These are phyloP conservation scores for Xylariaceae sp. DNA, from an alignment of 2,329 filamentous ascomycete genomes.

Conservation along the genomic window DNA sequence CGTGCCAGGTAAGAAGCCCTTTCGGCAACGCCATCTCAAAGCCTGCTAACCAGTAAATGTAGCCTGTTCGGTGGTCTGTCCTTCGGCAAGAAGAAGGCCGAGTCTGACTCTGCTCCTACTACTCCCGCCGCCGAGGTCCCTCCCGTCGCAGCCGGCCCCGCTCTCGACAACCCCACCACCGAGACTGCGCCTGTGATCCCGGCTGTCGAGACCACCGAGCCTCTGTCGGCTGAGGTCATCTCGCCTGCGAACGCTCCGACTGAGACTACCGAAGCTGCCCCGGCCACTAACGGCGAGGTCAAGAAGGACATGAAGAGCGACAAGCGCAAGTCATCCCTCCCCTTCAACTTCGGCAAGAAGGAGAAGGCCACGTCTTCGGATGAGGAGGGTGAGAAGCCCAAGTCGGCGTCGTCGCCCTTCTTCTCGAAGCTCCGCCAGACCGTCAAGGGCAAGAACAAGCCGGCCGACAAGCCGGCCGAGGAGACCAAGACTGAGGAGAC, in stretches of 20 bases:
- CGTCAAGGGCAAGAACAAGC: conserved; percentile 24
- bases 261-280: conserved; percentile 39
- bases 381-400: conserved; percentile 53
- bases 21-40: too few relatives aligned
- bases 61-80: conserved; percentile 49
- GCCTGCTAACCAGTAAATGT: too few relatives aligned
- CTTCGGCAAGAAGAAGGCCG: conserved; percentile 52
- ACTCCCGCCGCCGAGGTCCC: conserved; percentile 35
- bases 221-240: conserved; percentile 47
- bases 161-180: conserved; percentile 31
- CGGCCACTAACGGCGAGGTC: conserved; percentile 43
- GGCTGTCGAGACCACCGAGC: conserved; percentile 49
- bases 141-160: conserved; percentile 23
- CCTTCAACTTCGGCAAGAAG: conserved; percentile 75
- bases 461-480: conserved; percentile 19
- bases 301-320: conserved; percentile 59
- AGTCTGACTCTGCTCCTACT: conserved; percentile 36
- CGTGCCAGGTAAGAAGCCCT: conserved; percentile 36
- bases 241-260: conserved; percentile 38
- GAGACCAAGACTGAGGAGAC: conserved; percentile 20
- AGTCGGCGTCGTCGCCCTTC: conserved; percentile 44
- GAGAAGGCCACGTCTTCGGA: conserved; percentile 51
- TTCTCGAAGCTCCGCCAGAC: conserved; percentile 50
- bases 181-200: conserved; percentile 53
- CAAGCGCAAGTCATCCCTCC: conserved; percentile 75